Conservation (phyloP, 2,329 filamentous ascomycete genomes). For the Metarhizium brunneum region DNA sequence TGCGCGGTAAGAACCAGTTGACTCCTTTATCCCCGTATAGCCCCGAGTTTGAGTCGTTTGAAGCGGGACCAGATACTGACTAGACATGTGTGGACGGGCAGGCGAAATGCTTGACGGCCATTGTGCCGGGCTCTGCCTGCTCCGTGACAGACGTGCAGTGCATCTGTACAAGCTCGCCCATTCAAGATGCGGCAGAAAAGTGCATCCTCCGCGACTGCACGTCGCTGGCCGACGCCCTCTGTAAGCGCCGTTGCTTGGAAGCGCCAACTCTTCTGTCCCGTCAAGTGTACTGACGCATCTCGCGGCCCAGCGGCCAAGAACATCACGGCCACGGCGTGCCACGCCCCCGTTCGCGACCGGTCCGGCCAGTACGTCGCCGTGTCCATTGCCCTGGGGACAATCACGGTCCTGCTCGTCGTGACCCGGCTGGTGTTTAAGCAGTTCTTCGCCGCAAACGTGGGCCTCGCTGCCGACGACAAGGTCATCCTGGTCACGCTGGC, state of each 20-base stretch:
- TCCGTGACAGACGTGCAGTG: not conserved
- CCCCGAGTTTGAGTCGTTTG: too few species aligned
- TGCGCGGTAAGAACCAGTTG: not conserved
- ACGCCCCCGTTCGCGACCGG: not conserved
- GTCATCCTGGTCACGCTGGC: not conserved
- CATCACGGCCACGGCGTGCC: not conserved
- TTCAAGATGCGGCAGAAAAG: not conserved
- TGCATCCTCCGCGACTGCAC: not conserved
- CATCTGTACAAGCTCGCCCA: not conserved
- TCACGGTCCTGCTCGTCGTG: not conserved
- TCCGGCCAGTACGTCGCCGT: constrained; percentile 1
- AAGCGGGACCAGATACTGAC: not conserved
- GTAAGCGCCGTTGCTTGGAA: not conserved
- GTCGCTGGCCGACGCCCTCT: not conserved
- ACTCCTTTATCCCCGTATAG: too few species aligned
- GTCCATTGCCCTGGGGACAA: not conserved
- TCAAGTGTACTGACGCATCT: not conserved
- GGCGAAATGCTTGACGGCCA: not conserved
- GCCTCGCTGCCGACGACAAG: not conserved
- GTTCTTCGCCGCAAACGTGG: not conserved
- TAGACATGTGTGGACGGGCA: not conserved
- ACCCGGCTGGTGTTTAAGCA: not conserved
- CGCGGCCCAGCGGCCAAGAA: not conserved
- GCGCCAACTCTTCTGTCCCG: not conserved
- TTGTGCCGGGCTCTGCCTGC: not conserved